Evolutionary conservation across 2,329 filamentous ascomycete species (phyloP).

Genomic region (Colletotrichum plurivorum): DNA sequence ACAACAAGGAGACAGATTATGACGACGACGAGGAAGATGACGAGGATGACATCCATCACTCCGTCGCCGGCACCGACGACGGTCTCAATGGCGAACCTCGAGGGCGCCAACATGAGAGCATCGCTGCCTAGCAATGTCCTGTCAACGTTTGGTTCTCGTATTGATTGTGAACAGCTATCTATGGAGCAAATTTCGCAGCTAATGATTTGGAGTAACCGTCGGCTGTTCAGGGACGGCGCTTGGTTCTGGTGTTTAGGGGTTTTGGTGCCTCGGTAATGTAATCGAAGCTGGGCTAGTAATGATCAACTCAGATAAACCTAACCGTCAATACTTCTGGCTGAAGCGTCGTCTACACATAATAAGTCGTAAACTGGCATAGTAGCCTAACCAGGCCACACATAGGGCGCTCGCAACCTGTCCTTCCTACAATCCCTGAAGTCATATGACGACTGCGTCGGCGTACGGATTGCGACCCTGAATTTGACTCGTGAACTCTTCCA

Average conservation of each 20-base stretch:
- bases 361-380: too few species aligned
- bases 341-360: too few species aligned
- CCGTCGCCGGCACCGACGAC: slow-evolving; percentile 65
- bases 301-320: slow-evolving; percentile 1
- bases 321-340: background rate
- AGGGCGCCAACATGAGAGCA: slow-evolving; percentile 67
- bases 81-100: slow-evolving; percentile 70
- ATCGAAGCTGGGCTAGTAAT: slow-evolving; percentile 23
- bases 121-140: slow-evolving; percentile 56
- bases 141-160: background rate
- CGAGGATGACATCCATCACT: slow-evolving; percentile 67
- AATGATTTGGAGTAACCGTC: slow-evolving; percentile 14
- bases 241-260: slow-evolving; percentile 32
- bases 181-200: background rate
- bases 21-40: slow-evolving; percentile 77
- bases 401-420: background rate
- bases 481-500: slow-evolving; percentile 81
- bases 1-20: slow-evolving; percentile 70
- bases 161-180: background rate
- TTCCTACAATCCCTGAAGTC: background rate
- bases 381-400: too few species aligned
- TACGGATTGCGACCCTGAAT: slow-evolving; percentile 46
- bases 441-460: background rate
- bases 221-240: slow-evolving; percentile 1
- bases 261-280: slow-evolving; percentile 22